phyloP scores from a whole-genome alignment of 2,329 filamentous ascomycete genomes.

The Clarireedia homoeocarpa region DNA sequence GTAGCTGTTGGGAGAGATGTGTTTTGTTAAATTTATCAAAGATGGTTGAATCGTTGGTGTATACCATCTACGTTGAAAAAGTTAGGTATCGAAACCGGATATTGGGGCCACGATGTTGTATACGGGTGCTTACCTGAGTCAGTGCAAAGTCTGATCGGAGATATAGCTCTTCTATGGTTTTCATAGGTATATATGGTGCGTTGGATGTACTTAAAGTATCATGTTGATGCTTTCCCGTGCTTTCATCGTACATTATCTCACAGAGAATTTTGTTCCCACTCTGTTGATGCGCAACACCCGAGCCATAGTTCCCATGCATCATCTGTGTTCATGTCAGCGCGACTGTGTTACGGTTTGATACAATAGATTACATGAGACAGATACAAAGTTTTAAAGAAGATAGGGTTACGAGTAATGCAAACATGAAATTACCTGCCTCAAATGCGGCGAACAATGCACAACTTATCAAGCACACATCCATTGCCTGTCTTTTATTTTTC shows the following conservation, averaged over 20 bases:
- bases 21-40: not conserved
- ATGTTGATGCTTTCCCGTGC: slow-evolving; percentile 9
- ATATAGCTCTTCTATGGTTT: slow-evolving; percentile 14
- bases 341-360: no score
- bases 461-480: slow-evolving; percentile 1
- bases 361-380: no score
- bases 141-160: slow-evolving; percentile 15
- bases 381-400: not conserved
- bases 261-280: slow-evolving; percentile 19
- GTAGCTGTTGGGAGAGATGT: not conserved
- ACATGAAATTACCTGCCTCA: not conserved
- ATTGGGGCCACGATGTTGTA: not conserved
- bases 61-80: not conserved
- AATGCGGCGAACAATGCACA: slow-evolving; percentile 3
- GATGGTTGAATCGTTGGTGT: not conserved
- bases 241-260: slow-evolving; percentile 14
- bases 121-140: slow-evolving; percentile 11
- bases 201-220: not conserved
- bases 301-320: slow-evolving; percentile 18
- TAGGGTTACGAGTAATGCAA: no score
- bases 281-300: slow-evolving; percentile 16
- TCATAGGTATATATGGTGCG: slow-evolving; percentile 14
- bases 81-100: not conserved
- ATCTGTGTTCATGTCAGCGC: slow-evolving; percentile 6
- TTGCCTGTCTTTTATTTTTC: not conserved